A percentile compares a stretch with the other conserved stretches of the same genome.
phyloP scores from a whole-genome alignment of 2,329 filamentous ascomycete species.

The Geosmithia morbida region DNA sequence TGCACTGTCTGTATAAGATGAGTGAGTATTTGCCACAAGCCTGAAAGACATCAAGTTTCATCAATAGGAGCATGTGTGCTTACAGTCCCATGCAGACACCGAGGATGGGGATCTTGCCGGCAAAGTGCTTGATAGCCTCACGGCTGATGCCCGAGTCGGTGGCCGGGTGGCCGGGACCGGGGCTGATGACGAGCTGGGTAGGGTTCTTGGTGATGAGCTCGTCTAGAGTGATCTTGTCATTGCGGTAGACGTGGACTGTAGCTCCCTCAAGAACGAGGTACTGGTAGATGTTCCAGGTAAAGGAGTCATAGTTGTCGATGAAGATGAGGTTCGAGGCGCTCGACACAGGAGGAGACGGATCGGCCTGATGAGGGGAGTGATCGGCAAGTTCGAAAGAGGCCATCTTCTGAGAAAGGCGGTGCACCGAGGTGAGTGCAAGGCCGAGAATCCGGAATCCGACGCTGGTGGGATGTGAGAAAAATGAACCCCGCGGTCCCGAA shows the following conservation, averaged over 20 bases:
- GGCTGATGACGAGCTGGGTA: slow-evolving; percentile 88
- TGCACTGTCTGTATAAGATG: slow-evolving; percentile 57
- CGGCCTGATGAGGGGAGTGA: slow-evolving; percentile 76
- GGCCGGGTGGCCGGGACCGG: slow-evolving; percentile 82
- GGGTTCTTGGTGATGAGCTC: slow-evolving; percentile 73
- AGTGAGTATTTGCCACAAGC: background rate
- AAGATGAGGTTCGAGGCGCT: slow-evolving; percentile 84
- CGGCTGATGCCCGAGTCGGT: slow-evolving; percentile 90
- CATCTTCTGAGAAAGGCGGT: slow-evolving; percentile 21
- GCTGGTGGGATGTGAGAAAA: background rate
- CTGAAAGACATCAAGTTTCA: background rate
- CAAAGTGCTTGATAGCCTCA: slow-evolving; percentile 80
- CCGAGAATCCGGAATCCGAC: background rate
- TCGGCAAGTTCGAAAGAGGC: slow-evolving; percentile 43
- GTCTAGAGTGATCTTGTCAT: slow-evolving; percentile 79
- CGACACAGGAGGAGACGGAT: slow-evolving; percentile 55
- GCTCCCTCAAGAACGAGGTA: slow-evolving; percentile 95
- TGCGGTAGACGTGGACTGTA: slow-evolving; percentile 75
- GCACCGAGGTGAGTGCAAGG: background rate
- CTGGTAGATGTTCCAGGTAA: slow-evolving; percentile 99
- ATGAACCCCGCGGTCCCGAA: background rate
- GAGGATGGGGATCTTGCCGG: slow-evolving; percentile 85
- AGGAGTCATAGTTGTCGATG: slow-evolving; percentile 99
- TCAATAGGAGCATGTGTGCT: slow-evolving; percentile 17
- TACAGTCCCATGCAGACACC: slow-evolving; percentile 98